Evolutionary conservation across 176 grass and related monocot genomes (phyloP).

Genomic region (Oryza coarctata): DNA sequence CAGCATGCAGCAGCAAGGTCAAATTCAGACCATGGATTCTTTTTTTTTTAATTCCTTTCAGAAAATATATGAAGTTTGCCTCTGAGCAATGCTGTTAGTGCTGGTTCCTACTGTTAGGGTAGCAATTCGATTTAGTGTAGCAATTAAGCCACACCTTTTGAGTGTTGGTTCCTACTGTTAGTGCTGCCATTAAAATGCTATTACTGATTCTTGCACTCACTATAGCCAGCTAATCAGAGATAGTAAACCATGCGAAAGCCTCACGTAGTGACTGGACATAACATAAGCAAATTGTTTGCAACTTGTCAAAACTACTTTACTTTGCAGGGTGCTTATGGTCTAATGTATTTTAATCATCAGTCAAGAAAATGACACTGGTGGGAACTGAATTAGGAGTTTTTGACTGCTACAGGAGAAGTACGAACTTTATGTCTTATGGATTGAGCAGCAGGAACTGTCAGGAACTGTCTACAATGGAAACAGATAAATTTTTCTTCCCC

Average conservation of each 20-base stretch:
- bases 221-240: neutral
- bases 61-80: neutral
- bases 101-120: neutral
- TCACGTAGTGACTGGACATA: slow-evolving; percentile 11
- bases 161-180: neutral
- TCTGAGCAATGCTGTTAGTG: neutral
- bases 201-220: neutral
- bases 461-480: slow-evolving; percentile 33
- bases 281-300: slow-evolving; percentile 15
- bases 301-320: slow-evolving; percentile 29
- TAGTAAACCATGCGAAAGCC: slow-evolving; percentile 16
- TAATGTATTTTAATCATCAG: slow-evolving; percentile 25
- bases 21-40: neutral
- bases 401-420: slow-evolving; percentile 33
- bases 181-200: neutral
- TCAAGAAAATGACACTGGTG: slow-evolving; percentile 37
- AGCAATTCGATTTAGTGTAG: neutral
- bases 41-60: neutral
- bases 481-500: slow-evolving; percentile 32
- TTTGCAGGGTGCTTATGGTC: slow-evolving; percentile 26
- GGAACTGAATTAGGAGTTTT: slow-evolving; percentile 33
- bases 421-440: slow-evolving; percentile 29
- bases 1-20: neutral
- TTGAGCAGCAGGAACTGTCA: slow-evolving; percentile 18
- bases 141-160: slow-evolving; percentile 9